Evolutionary conservation across 176 grass and related monocot genomes (phyloP).

Genomic region (Oryza longistaminata): DNA sequence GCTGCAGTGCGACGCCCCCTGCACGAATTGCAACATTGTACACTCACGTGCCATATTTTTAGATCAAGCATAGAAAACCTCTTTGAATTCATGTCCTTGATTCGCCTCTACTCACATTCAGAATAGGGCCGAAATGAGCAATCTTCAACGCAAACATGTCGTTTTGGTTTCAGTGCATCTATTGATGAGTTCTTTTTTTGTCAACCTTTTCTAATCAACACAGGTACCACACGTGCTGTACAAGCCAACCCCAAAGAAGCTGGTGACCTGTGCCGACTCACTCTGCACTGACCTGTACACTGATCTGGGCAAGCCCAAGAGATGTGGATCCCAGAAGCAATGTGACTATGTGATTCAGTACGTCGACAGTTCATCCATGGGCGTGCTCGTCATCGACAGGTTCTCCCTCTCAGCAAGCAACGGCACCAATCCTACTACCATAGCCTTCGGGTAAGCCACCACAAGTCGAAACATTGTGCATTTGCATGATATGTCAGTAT

Average conservation of each 20-base stretch:
- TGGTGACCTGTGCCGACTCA: constrained; percentile 39
- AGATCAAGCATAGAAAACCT: background rate
- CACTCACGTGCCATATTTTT: background rate
- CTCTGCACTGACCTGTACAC: constrained; percentile 36
- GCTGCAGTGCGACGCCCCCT: constrained; percentile 52
- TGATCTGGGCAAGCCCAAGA: background rate
- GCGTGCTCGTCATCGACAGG: constrained; percentile 41
- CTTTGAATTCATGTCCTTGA: too few species aligned
- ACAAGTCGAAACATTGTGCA: background rate
- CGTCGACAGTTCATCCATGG: constrained; percentile 34
- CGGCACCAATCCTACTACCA: background rate
- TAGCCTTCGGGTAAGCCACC: constrained; percentile 53
- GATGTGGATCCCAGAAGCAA: background rate
- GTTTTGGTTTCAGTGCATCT: too few species aligned
- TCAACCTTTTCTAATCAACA: background rate
- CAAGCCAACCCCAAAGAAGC: constrained; percentile 19
- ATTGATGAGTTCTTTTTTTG: too few species aligned
- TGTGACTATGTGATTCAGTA: constrained; percentile 54
- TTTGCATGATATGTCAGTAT: background rate
- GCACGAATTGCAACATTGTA: constrained; percentile 52
- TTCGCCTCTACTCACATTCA: background rate
- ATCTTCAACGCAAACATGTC: too few species aligned
- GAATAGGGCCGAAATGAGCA: too few species aligned
- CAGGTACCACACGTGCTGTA: constrained; percentile 54
- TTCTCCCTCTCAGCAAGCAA: constrained; percentile 21